These are phyloP conservation scores for Sungouiozyma intestinalis DNA, from an alignment of 805 yeast species.

Conservation along the genomic window DNA sequence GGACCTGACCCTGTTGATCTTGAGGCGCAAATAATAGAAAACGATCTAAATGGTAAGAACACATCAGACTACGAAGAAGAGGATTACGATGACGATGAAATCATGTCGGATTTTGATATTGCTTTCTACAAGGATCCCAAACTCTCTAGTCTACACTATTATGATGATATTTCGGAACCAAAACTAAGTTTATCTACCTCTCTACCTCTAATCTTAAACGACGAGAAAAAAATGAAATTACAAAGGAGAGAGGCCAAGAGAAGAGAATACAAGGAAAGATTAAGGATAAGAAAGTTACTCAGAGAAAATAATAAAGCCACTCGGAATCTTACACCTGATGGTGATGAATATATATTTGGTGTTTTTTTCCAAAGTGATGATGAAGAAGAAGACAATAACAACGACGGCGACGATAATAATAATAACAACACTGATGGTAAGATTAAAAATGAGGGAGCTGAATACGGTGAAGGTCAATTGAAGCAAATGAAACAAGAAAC, in stretches of 20 bases:
- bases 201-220: conserved; percentile 24
- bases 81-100: conserved; percentile 27
- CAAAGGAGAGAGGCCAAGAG: conserved; percentile 23
- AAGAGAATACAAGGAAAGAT: conserved; percentile 22
- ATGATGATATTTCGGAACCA: conserved; percentile 26
- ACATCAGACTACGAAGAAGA: conserved; percentile 23
- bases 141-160: conserved; percentile 26
- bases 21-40: conserved; percentile 3
- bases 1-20: conserved; percentile 23
- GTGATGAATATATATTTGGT: conserved; percentile 27
- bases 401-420: conserved; percentile 17
- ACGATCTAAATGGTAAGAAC: conserved; percentile 12
- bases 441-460: conserved; percentile 11
- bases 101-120: conserved; percentile 28
- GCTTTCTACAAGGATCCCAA: conserved; percentile 35
- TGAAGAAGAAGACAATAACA: conserved; percentile 7
- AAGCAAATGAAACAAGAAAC: conserved; percentile 28
- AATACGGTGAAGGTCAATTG: conserved; percentile 23
- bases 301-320: conserved; percentile 9
- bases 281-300: conserved; percentile 20
- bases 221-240: conserved; percentile 18
- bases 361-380: conserved; percentile 27
- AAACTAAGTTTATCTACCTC: conserved; percentile 26
- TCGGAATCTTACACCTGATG: conserved; percentile 1
- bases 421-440: conserved; percentile 21